Percentiles rank a stretch among this genome's conserved stretches.
phyloP scores from a whole-genome alignment of 345 rosid genomes.

The Lepidium africanum region DNA sequence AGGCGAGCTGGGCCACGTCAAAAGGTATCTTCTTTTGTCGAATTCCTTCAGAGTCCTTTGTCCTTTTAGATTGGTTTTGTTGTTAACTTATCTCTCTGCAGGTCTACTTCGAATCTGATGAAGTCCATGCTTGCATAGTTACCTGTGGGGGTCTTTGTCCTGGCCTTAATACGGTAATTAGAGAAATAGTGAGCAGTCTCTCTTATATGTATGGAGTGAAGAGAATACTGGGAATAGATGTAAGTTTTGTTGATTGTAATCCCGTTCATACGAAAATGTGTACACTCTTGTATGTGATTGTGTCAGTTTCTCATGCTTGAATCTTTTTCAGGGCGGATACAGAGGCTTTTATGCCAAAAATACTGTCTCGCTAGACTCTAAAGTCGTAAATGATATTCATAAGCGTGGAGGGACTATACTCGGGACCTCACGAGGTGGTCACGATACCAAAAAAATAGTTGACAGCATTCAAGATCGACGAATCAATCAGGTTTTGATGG shows the following conservation, averaged over 20 bases:
- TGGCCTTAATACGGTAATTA: constrained; percentile 74
- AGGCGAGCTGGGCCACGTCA: constrained; percentile 91
- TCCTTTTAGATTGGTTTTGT: constrained; percentile 5
- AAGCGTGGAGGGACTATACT: constrained; percentile 79
- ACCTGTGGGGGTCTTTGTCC: constrained; percentile 92
- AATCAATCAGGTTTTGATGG: constrained; percentile 53
- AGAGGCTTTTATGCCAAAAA: constrained; percentile 73
- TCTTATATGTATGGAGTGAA: constrained; percentile 73
- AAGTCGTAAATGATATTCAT: constrained; percentile 67
- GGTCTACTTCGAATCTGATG: constrained; percentile 69
- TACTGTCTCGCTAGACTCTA: constrained; percentile 50
- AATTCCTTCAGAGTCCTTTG: neutral
- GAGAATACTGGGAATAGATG: constrained; percentile 69
- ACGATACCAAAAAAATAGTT: constrained; percentile 63
- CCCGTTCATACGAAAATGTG: neutral
- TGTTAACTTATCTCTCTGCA: constrained; percentile 13
- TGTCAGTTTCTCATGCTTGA: neutral
- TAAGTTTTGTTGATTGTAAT: constrained; percentile 30
- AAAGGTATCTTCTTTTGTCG: constrained; percentile 36
- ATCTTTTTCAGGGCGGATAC: constrained; percentile 60
- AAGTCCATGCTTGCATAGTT: constrained; percentile 80
- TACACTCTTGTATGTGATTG: neutral
- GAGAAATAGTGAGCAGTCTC: constrained; percentile 67
- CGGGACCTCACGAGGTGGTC: constrained; percentile 82
- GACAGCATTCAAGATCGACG: constrained; percentile 81